Percentiles rank a stretch among this genome's conserved stretches.
These are phyloP conservation scores for Prunus padus DNA, from an alignment of 306 rosid species.

Conservation along the genomic window DNA sequence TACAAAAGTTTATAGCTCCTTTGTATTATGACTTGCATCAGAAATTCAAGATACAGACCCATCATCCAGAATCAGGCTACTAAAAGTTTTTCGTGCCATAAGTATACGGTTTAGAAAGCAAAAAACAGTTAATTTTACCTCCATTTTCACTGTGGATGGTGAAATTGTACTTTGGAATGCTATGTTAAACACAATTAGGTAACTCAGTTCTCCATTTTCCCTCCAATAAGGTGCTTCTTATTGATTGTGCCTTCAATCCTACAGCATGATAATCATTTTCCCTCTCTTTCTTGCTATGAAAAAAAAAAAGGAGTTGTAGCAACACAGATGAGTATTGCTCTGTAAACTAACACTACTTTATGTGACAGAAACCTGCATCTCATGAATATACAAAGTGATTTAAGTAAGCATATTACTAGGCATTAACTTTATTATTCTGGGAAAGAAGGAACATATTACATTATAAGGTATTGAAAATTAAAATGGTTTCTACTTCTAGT, in stretches of 20 bases:
- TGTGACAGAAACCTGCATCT: background rate
- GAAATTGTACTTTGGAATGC: background rate
- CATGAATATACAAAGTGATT: background rate
- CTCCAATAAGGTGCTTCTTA: too few species aligned
- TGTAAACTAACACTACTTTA: background rate
- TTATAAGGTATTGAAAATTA: background rate
- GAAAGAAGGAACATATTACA: background rate
- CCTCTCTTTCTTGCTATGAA: background rate
- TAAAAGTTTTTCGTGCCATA: background rate
- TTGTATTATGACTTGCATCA: background rate
- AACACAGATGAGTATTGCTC: background rate
- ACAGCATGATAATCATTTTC: too few species aligned
- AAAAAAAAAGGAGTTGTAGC: background rate
- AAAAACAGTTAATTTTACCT: background rate
- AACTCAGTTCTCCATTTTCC: background rate
- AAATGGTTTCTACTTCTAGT: background rate
- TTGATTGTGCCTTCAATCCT: too few species aligned
- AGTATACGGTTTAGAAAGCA: background rate
- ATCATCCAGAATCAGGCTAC: background rate
- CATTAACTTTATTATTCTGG: background rate
- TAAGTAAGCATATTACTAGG: background rate
- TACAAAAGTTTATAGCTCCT: background rate
- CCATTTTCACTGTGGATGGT: background rate
- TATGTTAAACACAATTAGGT: background rate
- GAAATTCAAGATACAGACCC: background rate